Percentiles rank a stretch among this genome's conserved stretches.
Evolutionary conservation across 2,329 filamentous ascomycete species (phyloP).

Genomic region (Aspergillus pseudoterreus): DNA sequence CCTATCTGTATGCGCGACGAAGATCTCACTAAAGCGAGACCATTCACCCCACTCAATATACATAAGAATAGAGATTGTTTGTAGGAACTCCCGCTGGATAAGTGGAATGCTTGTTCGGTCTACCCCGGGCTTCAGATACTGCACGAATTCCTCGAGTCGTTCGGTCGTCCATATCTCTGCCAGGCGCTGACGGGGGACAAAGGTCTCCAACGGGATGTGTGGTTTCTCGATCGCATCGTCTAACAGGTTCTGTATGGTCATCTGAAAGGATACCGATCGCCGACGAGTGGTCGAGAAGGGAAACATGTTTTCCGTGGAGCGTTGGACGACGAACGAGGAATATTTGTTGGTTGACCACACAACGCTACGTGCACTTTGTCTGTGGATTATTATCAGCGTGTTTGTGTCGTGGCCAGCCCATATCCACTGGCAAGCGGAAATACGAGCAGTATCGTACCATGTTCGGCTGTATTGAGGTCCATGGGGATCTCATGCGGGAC

Average conservation of each 20-base stretch:
- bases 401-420: too few relatives aligned
- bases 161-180: constrained; percentile 8
- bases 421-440: too few relatives aligned
- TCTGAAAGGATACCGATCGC: not conserved
- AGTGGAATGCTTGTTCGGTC: not conserved
- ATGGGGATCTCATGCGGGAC: not conserved
- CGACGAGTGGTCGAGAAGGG: not conserved
- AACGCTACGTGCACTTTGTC: not conserved
- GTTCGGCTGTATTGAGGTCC: not conserved
- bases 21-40: constrained; percentile 9
- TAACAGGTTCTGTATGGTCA: not conserved
- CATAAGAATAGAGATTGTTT: constrained; percentile 11
- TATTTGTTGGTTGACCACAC: too few relatives aligned
- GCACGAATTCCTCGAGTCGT: constrained; percentile 8
- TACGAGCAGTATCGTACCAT: not conserved
- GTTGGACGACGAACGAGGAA: too few relatives aligned
- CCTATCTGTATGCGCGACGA: constrained; percentile 2
- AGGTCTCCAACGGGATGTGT: constrained; percentile 1
- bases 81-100: constrained; percentile 3
- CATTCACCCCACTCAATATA: constrained; percentile 12
- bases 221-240: not conserved
- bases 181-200: constrained; percentile 8
- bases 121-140: not conserved
- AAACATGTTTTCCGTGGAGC: too few relatives aligned
- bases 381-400: not conserved